Evolutionary conservation across 1,139 yeast species (phyloP).

Genomic region (Yamadazyma siamensis): DNA sequence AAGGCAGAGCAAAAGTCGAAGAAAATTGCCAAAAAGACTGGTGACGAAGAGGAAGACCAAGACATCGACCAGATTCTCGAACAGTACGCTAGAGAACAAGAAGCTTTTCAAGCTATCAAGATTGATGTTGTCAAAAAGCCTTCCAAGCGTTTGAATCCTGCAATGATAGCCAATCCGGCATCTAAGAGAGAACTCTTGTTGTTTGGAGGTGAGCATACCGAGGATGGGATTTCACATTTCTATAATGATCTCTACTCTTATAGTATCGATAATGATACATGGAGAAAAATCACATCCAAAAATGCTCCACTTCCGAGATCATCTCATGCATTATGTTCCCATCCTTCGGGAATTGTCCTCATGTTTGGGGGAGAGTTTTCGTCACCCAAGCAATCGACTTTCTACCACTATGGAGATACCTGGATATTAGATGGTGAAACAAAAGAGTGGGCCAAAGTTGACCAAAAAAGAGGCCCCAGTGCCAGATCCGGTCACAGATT

Average conservation of each 20-base stretch:
- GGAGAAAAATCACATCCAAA: conserved; percentile 78
- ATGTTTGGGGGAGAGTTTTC: conserved; percentile 97
- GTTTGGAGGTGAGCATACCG: conserved; percentile 85
- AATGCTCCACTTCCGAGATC: conserved; percentile 92
- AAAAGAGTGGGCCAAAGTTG: conserved; percentile 90
- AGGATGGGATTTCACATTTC: conserved; percentile 59
- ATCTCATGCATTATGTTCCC: conserved; percentile 91
- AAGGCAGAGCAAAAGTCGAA: conserved; percentile 75
- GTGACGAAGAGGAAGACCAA: conserved; percentile 80
- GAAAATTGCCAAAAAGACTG: conserved; percentile 70
- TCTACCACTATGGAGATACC: conserved; percentile 94
- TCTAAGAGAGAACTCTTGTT: conserved; percentile 74
- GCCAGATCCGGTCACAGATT: conserved; percentile 92
- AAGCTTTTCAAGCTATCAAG: conserved; percentile 67
- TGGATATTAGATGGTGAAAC: conserved; percentile 85
- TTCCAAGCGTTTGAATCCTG: conserved; percentile 64
- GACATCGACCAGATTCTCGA: conserved; percentile 84
- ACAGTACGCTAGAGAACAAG: conserved; percentile 77
- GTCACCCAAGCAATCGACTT: conserved; percentile 92
- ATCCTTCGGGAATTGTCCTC: conserved; percentile 81
- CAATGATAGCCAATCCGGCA: conserved; percentile 72
- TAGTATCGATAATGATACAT: conserved; percentile 70
- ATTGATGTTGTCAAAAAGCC: conserved; percentile 61
- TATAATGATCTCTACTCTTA: conserved; percentile 79
- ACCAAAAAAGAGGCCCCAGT: conserved; percentile 65